Evolutionary conservation across 139 green algal species (phyloP).

Genomic region (Chlamydomonas eustigma): DNA sequence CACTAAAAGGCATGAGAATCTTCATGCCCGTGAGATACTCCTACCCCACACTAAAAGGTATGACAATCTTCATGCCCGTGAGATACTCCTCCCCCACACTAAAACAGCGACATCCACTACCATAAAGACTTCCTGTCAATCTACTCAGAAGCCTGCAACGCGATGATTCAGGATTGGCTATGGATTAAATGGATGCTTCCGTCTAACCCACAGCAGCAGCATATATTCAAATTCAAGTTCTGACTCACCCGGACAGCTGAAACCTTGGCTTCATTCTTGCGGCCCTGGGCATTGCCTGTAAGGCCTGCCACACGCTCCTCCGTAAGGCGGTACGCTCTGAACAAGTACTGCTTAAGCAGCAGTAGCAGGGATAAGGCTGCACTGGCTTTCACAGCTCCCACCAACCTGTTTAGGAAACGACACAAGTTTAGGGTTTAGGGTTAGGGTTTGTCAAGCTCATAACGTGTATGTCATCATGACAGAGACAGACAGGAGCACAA

Average conservation of each 20-base stretch:
- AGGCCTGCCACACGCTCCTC: conserved; percentile 20
- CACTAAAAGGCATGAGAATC: no score
- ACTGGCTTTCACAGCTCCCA: conserved; percentile 39
- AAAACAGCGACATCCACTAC: no score
- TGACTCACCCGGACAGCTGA: conserved; percentile 2
- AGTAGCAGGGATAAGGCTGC: conserved; percentile 62
- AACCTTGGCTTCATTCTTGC: conserved; percentile 9
- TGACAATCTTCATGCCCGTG: no score
- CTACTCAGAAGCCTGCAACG: no score
- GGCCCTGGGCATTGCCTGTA: neutral
- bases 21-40: no score
- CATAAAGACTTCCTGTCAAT: no score
- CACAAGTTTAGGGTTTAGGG: neutral
- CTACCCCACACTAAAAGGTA: no score
- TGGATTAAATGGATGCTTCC: neutral
- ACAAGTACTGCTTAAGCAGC: conserved; percentile 69
- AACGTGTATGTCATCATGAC: no score
- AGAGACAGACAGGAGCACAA: no score
- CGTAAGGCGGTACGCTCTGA: conserved; percentile 49
- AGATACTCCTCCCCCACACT: no score
- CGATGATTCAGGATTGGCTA: no score
- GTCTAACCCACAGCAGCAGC: neutral
- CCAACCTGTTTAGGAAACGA: neutral
- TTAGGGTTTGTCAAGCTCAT: no score
- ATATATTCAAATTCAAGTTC: conserved; percentile 5